phyloP scores from a whole-genome alignment of 768 basidiomycete species.

The Kwoniella sp. region DNA sequence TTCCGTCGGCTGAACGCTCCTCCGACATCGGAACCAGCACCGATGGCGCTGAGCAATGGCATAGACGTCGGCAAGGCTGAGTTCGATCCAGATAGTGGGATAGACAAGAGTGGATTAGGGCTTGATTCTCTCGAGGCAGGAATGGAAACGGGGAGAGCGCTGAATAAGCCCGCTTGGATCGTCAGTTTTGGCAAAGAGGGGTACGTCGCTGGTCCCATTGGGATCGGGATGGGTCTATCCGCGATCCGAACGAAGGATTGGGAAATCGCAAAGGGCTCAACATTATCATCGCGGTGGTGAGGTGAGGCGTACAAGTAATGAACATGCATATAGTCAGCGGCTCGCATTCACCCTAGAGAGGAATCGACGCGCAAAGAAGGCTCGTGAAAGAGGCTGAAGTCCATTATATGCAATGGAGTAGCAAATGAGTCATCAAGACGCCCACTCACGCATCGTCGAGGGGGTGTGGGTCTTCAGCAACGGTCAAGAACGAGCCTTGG shows the following conservation, averaged over 20 bases:
- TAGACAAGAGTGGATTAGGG: not conserved
- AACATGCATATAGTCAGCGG: too few species aligned
- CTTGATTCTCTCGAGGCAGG: constrained; percentile 5
- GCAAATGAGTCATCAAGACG: not conserved
- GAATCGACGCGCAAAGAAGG: too few species aligned
- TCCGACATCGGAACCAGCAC: too few species aligned
- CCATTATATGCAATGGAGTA: too few species aligned
- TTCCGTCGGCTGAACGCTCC: not conserved
- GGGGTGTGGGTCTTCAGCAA: constrained; percentile 41
- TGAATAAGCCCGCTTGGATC: constrained; percentile 33
- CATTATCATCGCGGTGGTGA: too few species aligned
- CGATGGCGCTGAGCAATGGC: too few species aligned
- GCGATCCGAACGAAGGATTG: not conserved
- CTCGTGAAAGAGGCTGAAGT: too few species aligned
- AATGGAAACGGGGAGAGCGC: constrained; percentile 17
- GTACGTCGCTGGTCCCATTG: constrained; percentile 18
- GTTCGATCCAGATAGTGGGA: not conserved
- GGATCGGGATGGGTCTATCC: constrained; percentile 38
- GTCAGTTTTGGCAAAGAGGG: constrained; percentile 34
- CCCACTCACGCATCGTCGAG: constrained; percentile 39
- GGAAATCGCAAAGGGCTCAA: not conserved
- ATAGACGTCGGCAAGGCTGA: too few species aligned
- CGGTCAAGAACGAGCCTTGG: constrained; percentile 41
- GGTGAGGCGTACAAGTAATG: too few species aligned
- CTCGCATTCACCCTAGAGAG: too few species aligned